These are phyloP conservation scores for Lagerstroemia speciosa DNA, from an alignment of 345 rosid species.

Conservation along the genomic window DNA sequence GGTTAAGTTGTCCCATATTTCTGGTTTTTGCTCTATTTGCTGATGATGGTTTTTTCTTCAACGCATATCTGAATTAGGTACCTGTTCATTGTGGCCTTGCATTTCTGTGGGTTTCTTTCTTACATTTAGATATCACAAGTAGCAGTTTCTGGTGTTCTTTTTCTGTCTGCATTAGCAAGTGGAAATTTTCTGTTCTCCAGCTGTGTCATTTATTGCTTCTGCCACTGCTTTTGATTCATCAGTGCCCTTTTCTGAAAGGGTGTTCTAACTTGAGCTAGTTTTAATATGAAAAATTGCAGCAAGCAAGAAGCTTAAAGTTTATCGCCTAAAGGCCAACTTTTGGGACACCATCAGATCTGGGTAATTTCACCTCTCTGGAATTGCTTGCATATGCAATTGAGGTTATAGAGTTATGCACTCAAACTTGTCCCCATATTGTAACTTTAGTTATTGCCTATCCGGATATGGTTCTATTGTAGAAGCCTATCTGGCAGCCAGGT, in stretches of 20 bases:
- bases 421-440: no score
- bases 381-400: neutral
- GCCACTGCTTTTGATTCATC: neutral
- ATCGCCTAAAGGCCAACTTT: conserved; percentile 48
- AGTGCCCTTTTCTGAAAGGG: neutral
- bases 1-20: neutral
- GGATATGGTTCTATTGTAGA: no score
- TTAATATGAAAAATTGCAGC: conserved; percentile 31
- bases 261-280: neutral
- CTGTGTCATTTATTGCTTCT: neutral
- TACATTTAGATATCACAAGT: neutral
- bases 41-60: neutral
- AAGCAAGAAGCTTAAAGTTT: conserved; percentile 42
- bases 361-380: conserved; percentile 21
- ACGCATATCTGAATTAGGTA: no score
- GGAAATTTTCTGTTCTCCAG: neutral
- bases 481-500: no score
- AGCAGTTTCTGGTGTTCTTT: neutral
- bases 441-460: no score
- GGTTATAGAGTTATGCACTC: no score
- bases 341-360: conserved; percentile 83
- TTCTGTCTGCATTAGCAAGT: neutral
- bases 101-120: neutral
- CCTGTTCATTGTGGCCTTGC: neutral
- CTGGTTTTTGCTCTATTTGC: neutral